These are phyloP conservation scores for Piper betle DNA, from an alignment of 164 flowering plant genomes.

Conservation along the genomic window DNA sequence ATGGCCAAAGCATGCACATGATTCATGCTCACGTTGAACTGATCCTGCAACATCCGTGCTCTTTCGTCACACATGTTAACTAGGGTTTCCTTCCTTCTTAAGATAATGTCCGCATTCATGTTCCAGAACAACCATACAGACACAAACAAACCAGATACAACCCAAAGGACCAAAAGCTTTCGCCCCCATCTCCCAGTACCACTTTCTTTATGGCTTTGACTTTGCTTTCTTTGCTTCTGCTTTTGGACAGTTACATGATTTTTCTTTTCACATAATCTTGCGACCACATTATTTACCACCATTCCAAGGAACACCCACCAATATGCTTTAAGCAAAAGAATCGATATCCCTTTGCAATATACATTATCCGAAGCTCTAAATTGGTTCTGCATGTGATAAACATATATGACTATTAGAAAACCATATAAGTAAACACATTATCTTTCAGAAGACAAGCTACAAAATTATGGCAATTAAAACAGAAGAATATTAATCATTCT, in stretches of 20 bases:
- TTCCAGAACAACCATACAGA: slow-evolving; percentile 44
- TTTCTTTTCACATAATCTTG: slow-evolving; percentile 12
- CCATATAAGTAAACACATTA: not conserved
- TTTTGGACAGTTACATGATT: slow-evolving; percentile 14
- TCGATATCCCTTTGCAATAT: not conserved
- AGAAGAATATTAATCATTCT: not conserved
- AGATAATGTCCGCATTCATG: slow-evolving; percentile 43
- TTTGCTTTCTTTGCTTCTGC: slow-evolving; percentile 15
- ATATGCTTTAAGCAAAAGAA: slow-evolving; percentile 19
- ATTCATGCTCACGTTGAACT: slow-evolving; percentile 92
- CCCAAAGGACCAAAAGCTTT: slow-evolving; percentile 43
- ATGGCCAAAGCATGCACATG: slow-evolving; percentile 91
- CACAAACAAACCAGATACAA: slow-evolving; percentile 27
- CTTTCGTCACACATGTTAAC: slow-evolving; percentile 90
- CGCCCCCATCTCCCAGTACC: slow-evolving; percentile 64
- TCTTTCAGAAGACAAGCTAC: no score
- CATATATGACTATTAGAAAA: not conserved
- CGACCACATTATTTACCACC: slow-evolving; percentile 21
- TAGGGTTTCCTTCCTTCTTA: slow-evolving; percentile 71
- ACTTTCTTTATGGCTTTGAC: slow-evolving; percentile 24
- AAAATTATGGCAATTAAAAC: not conserved
- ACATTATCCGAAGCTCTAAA: slow-evolving; percentile 11
- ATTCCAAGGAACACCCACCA: slow-evolving; percentile 38
- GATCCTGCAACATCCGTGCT: slow-evolving; percentile 87
- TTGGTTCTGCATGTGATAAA: not conserved